Conservation (phyloP, 1,139 yeast genomes). For the Candida frijolesensis region DNA sequence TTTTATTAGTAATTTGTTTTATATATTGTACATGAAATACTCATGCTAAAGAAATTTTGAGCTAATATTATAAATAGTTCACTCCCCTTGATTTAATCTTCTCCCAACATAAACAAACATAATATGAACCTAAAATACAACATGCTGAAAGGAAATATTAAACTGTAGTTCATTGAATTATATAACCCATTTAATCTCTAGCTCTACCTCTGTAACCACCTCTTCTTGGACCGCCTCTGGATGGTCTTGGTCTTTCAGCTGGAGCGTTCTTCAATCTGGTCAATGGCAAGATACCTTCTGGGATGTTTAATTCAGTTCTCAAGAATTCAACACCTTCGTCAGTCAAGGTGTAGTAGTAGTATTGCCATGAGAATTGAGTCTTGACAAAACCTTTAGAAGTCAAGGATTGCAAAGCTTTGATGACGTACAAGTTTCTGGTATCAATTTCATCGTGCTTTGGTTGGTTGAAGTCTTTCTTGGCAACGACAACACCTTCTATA, state of each 20-base stretch:
- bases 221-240: constrained; percentile 41
- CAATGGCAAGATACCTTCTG: constrained; percentile 98
- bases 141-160: constrained; percentile 8
- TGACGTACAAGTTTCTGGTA: constrained; percentile 96
- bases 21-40: constrained; percentile 8
- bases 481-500: constrained; percentile 98
- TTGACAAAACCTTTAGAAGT: constrained; percentile 98
- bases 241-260: constrained; percentile 74
- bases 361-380: constrained; percentile 99
- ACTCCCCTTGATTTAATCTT: constrained; percentile 5
- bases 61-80: constrained; percentile 6
- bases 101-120: constrained; percentile 16
- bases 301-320: constrained; percentile 97
- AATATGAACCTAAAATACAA: constrained; percentile 18
- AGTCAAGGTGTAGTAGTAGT: constrained; percentile 99
- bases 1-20: constrained; percentile 5
- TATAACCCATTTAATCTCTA: constrained; percentile 37
- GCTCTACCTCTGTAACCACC: constrained; percentile 49
- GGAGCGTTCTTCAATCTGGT: constrained; percentile 96
- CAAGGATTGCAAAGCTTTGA: constrained; percentile 99
- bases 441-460: constrained; percentile 97
- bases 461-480: constrained; percentile 98
- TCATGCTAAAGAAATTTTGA: constrained; percentile 5
- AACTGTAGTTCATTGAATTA: constrained; percentile 6
- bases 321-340: constrained; percentile 99